phyloP scores from a whole-genome alignment of 2,329 filamentous ascomycete species.

The Pseudocercospora crystallina region DNA sequence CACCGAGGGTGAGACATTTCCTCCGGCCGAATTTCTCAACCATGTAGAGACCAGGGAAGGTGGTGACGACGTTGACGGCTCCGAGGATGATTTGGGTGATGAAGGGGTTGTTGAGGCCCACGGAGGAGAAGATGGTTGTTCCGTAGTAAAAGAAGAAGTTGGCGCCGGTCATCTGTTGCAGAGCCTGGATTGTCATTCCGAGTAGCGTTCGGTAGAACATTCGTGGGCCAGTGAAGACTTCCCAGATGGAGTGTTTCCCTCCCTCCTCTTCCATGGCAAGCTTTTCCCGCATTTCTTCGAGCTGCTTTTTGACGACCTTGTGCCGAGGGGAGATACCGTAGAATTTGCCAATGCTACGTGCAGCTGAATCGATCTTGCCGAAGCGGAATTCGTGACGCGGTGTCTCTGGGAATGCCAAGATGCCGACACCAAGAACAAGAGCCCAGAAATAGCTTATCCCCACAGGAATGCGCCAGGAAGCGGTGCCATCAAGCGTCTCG shows the following conservation, averaged over 20 bases:
- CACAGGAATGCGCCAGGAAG: constrained; percentile 49
- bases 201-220: constrained; percentile 50
- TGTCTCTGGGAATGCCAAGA: constrained; percentile 48
- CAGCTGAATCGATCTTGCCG: constrained; percentile 41
- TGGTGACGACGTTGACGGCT: constrained; percentile 46
- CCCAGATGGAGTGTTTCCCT: constrained; percentile 53
- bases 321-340: constrained; percentile 50
- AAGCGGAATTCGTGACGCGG: constrained; percentile 48
- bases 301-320: constrained; percentile 40
- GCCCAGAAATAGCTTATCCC: constrained; percentile 48
- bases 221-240: constrained; percentile 45
- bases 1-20: constrained; percentile 45
- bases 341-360: constrained; percentile 42
- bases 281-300: constrained; percentile 46
- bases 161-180: constrained; percentile 66
- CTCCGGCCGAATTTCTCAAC: constrained; percentile 50
- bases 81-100: constrained; percentile 46
- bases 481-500: constrained; percentile 39
- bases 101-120: constrained; percentile 28
- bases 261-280: constrained; percentile 43
- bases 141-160: constrained; percentile 63
- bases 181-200: constrained; percentile 50
- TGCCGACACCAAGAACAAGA: constrained; percentile 44
- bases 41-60: constrained; percentile 46
- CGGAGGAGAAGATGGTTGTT: constrained; percentile 44